These are phyloP conservation scores for Hygrophorus russula DNA, from an alignment of 768 basidiomycete genomes.

Conservation along the genomic window DNA sequence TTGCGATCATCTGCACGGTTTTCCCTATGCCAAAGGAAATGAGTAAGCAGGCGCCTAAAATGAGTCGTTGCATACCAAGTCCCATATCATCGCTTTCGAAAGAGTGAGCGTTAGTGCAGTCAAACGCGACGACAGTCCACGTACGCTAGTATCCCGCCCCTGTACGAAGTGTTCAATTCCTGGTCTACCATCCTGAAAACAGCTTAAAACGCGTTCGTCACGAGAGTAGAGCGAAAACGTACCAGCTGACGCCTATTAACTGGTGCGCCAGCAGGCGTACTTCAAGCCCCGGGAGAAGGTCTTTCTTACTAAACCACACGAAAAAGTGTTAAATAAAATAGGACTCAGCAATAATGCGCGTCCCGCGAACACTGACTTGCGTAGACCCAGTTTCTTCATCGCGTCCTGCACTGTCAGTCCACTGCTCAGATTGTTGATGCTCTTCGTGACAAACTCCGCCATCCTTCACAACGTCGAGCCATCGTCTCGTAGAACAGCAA, in stretches of 20 bases:
- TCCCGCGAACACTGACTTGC: constrained; percentile 26
- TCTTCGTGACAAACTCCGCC: constrained; percentile 49
- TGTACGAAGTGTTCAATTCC: constrained; percentile 33
- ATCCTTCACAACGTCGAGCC: constrained; percentile 31
- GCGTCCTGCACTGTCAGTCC: constrained; percentile 41
- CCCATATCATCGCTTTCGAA: constrained; percentile 57
- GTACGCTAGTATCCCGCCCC: constrained; percentile 58
- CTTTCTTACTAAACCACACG: constrained; percentile 37
- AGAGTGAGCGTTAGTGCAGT: constrained; percentile 5
- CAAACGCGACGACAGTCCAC: constrained; percentile 17
- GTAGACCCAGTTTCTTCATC: constrained; percentile 39
- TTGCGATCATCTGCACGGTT: constrained; percentile 74
- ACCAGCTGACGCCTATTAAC: constrained; percentile 69
- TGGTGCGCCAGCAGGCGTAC: constrained; percentile 66
- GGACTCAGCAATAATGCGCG: no score
- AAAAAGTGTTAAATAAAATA: no score
- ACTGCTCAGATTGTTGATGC: constrained; percentile 47
- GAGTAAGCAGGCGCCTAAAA: constrained; percentile 1
- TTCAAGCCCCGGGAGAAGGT: constrained; percentile 57
- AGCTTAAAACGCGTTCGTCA: not conserved
- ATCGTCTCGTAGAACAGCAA: not conserved
- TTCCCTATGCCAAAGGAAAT: constrained; percentile 29
- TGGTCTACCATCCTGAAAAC: constrained; percentile 54
- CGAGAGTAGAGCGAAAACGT: constrained; percentile 5
- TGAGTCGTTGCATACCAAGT: constrained; percentile 24